These are phyloP conservation scores for Aspergillus sclerotioniger DNA, from an alignment of 495 filamentous ascomycete genomes.

Conservation along the genomic window DNA sequence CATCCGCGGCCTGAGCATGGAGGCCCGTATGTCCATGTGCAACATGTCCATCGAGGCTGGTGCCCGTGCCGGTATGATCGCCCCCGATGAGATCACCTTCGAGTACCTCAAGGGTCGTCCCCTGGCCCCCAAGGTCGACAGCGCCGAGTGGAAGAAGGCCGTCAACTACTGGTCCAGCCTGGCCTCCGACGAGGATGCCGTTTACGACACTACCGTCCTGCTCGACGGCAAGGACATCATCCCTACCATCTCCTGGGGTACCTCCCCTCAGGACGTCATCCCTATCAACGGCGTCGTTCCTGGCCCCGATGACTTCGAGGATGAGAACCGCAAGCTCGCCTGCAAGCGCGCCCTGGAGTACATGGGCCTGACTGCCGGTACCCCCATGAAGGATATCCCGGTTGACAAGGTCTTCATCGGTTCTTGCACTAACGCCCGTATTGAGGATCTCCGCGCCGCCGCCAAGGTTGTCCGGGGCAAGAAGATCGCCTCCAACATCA, in stretches of 20 bases:
- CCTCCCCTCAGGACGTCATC: conserved; percentile 91
- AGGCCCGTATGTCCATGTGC: conserved; percentile 98
- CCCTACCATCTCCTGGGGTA: conserved; percentile 96
- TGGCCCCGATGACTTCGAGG: conserved; percentile 79
- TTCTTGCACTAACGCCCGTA: conserved; percentile 94
- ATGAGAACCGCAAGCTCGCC: conserved; percentile 71
- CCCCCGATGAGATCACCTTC: conserved; percentile 90
- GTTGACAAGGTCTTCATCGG: conserved; percentile 98
- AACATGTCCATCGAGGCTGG: conserved; percentile 99
- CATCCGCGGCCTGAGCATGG: conserved; percentile 87
- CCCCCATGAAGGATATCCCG: conserved; percentile 82
- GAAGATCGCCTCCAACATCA: conserved; percentile 82
- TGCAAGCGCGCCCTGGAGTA: conserved; percentile 85
- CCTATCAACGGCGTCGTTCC: conserved; percentile 90
- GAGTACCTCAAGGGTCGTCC: conserved; percentile 91
- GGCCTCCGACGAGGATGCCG: conserved; percentile 78
- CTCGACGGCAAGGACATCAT: conserved; percentile 89
- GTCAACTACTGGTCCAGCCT: conserved; percentile 85
- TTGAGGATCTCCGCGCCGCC: conserved; percentile 91
- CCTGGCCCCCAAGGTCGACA: conserved; percentile 78
- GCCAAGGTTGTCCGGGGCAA: conserved; percentile 81
- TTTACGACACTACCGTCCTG: conserved; percentile 81
- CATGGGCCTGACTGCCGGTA: conserved; percentile 87
- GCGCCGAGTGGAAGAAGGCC: conserved; percentile 86
- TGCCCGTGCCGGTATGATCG: conserved; percentile 94